Conservation (phyloP, 768 basidiomycete genomes). For the Rhizopogon vinicolor region DNA sequence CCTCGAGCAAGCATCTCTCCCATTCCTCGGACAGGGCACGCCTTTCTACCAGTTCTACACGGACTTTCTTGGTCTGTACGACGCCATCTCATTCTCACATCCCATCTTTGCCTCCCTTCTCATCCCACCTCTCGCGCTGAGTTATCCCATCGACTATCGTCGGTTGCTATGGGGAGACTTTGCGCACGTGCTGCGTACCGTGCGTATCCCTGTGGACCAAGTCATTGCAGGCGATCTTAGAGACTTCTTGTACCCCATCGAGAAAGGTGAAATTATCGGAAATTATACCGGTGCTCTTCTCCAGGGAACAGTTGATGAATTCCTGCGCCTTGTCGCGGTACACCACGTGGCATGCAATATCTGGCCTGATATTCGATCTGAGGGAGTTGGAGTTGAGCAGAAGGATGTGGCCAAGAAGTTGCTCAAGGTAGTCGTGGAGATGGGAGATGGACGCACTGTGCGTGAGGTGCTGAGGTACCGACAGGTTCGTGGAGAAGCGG, state of each 20-base stretch:
- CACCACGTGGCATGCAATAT: conserved; percentile 77
- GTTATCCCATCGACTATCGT: conserved; percentile 79
- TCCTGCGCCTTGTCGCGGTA: conserved; percentile 62
- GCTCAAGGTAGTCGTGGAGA: conserved; percentile 45
- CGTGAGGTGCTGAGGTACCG: conserved; percentile 55
- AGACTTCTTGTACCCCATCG: conserved; percentile 71
- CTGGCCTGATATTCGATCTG: conserved; percentile 58
- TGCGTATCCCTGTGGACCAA: conserved; percentile 46
- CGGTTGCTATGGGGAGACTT: conserved; percentile 82
- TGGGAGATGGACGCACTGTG: conserved; percentile 44
- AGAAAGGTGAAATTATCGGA: conserved; percentile 54
- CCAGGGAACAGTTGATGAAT: conserved; percentile 43
- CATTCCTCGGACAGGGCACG: conserved; percentile 58
- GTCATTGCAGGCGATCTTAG: conserved; percentile 50
- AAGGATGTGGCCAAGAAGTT: conserved; percentile 33
- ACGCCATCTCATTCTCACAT: conserved; percentile 85
- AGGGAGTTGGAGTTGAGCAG: conserved; percentile 6
- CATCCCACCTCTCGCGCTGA: conserved; percentile 71
- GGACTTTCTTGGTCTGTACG: conserved; percentile 88
- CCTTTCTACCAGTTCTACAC: conserved; percentile 95
- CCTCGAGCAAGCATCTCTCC: conserved; percentile 51
- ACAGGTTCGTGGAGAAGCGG: conserved; percentile 34
- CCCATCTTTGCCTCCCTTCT: conserved; percentile 70
- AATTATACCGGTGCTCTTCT: conserved; percentile 57
- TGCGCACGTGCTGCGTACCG: conserved; percentile 52